Evolutionary conservation across 345 rosid species (phyloP), one percentile per base, ranked within the genome.

Genomic region (Melastoma malabathricum): DNA sequence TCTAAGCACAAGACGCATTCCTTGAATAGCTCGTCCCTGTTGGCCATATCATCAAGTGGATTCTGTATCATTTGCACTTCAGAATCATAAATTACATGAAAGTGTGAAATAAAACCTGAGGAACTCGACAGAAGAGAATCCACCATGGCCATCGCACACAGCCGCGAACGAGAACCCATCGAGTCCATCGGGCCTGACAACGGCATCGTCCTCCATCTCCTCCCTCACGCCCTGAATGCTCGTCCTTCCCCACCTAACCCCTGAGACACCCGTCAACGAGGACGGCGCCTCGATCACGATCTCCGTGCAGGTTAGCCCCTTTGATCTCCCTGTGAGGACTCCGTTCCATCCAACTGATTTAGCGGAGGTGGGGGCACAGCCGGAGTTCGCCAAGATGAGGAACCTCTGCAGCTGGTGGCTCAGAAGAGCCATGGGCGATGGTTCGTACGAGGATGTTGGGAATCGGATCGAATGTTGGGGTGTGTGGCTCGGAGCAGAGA

Each of bases 121-220:
- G 74, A 86, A 90, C 31, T 72, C 68, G 59, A 75, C 94, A 22
- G 92, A 70, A 59, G 90, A 64, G 49, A 71, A 64, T 20, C 98
- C 96, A 38, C 83, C 98, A 39, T 90, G 98, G 43, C 98, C 96
- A 50, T 89, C 98, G 51, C 83, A 76, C 47, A 90, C 83, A 0
- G 94, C 96, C 2, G 98, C 94, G 48, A 79, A 90, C 6, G 92
- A 79, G 92, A 81, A 90, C 25, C 74, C 89, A 18, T 81, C 80
- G 16, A 86, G 74, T 44, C 79, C 94, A 1, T 81, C 94, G 3
- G 92, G 70, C 48, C 84, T 79, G 50, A 90, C 57, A 15, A 77
- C 72, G 55, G 83, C 58, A 20, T 63, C 80, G 45, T 90, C 98
- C 65, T 90, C 98, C 96, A 83, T 90, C 71, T 81, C 98, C 5